Percentiles rank a stretch among this genome's conserved stretches.
phyloP scores from a whole-genome alignment of 2,329 filamentous ascomycete species.

The Aspergillus ochraceoroseus region DNA sequence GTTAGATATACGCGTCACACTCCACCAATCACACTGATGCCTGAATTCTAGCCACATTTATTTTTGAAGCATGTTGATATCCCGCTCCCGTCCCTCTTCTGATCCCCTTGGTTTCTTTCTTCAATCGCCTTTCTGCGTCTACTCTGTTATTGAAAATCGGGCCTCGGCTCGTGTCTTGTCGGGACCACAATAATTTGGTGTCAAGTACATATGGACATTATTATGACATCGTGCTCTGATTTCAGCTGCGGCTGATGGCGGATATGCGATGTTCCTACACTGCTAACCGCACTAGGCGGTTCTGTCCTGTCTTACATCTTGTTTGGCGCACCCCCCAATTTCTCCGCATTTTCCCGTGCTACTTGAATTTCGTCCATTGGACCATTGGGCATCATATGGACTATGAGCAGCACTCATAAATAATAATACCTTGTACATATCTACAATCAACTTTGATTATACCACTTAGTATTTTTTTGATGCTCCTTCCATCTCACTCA shows the following conservation, averaged over 20 bases:
- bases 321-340: conserved; percentile 1
- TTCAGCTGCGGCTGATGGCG: too few relatives aligned
- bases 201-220: conserved; percentile 3
- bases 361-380: conserved; percentile 10
- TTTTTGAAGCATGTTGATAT: conserved; percentile 9
- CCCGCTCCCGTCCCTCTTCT: conserved; percentile 1
- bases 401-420: conserved; percentile 20
- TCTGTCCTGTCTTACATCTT: background rate
- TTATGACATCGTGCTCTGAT: too few relatives aligned
- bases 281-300: background rate
- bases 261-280: too few relatives aligned
- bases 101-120: background rate
- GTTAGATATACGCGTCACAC: background rate
- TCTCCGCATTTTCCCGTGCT: too few relatives aligned
- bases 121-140: background rate
- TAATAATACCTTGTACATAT: conserved; percentile 24
- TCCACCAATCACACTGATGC: background rate
- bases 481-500: too few relatives aligned
- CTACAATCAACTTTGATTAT: too few relatives aligned
- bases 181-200: background rate
- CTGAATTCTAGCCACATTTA: background rate
- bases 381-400: conserved; percentile 13
- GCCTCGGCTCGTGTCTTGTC: background rate
- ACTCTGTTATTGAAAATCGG: background rate
- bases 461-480: too few relatives aligned